These are phyloP conservation scores for Guillardia theta DNA, from an alignment of 78 protist genomes.

Conservation along the genomic window DNA sequence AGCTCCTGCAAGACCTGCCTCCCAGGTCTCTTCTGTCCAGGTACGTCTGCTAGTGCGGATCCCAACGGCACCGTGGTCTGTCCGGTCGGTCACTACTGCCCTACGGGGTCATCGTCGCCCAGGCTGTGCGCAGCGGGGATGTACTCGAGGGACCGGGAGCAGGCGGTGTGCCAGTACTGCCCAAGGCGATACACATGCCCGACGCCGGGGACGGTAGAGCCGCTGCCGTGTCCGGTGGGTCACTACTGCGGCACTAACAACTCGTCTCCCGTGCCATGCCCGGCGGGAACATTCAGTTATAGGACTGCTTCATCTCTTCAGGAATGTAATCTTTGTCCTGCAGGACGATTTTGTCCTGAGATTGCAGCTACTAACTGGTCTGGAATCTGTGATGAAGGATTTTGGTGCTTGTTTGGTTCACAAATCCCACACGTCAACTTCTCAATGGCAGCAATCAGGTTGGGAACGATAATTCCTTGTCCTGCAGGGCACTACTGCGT, in stretches of 20 bases:
- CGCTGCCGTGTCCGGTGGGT: slow-evolving; percentile 56
- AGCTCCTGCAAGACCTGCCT: slow-evolving; percentile 28
- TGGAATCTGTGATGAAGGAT: slow-evolving; percentile 45
- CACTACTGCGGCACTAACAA: slow-evolving; percentile 50
- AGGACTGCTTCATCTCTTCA: neutral
- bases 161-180: neutral
- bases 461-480: neutral
- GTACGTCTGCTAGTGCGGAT: neutral
- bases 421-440: neutral
- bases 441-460: neutral
- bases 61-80: neutral
- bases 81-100: slow-evolving; percentile 26
- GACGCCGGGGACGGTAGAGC: neutral
- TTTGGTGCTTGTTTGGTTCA: slow-evolving; percentile 13
- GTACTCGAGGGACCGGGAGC: neutral
- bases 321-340: slow-evolving; percentile 42
- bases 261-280: slow-evolving; percentile 48
- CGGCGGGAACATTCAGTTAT: slow-evolving; percentile 34
- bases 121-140: neutral
- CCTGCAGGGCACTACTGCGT: slow-evolving; percentile 57
- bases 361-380: neutral
- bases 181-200: neutral
- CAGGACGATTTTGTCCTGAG: slow-evolving; percentile 44
- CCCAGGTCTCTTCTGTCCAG: neutral
- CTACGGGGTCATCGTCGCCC: neutral